Evolutionary conservation across 371 early-diverging fungal genomes (phyloP), one percentile per base, ranked within the genome.

Genomic region (Zychaea mexicana): DNA sequence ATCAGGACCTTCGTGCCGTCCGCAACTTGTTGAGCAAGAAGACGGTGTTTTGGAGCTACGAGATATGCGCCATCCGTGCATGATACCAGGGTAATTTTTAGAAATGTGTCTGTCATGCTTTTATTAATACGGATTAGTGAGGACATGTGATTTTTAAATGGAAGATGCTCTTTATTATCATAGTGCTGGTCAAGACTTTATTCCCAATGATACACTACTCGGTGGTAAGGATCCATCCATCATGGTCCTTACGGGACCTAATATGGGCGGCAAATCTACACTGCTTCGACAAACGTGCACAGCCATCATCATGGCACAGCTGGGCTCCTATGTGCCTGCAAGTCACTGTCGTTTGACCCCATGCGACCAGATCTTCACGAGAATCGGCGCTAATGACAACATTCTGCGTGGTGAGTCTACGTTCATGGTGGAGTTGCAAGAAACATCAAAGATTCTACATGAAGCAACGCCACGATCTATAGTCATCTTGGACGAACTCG

Each of bases 401-500:
- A 91, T 99, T 64, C 76, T 95, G 59, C 92, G 91, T 1, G 99
- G 99, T 0, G 96, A 99, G 67, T 97, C 98, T n/a, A 99, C 99
- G 0, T 99, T 99, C 78, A 97, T 98, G 98, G 95, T 98, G 0
- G 99, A 99, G 72, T 79, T 99, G 65, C 82, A 89, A 28, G 99
- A 99, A 76, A 98, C 99, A 0, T 85, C 95, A 52, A 92, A 91
- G 64, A 98, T 99, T 62, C 72, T 99, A 52, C 82, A 87, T 15
- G 92, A 97, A 70, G 96, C 98, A 0, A 99, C 99, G 1, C 86
- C 87, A 1, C 85, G 88, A 4, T 97, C 98, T 4, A 90, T 99
- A 78, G 99, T 99, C 21, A 97, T 99, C 58, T 82, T 99, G 62
- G 99, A 99, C 82, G 99, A 99, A 80, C 86, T 99, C 24, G 99